Evolutionary conservation across 192 early-diverging fungal species (phyloP).

Genomic region (Podila epigama): DNA sequence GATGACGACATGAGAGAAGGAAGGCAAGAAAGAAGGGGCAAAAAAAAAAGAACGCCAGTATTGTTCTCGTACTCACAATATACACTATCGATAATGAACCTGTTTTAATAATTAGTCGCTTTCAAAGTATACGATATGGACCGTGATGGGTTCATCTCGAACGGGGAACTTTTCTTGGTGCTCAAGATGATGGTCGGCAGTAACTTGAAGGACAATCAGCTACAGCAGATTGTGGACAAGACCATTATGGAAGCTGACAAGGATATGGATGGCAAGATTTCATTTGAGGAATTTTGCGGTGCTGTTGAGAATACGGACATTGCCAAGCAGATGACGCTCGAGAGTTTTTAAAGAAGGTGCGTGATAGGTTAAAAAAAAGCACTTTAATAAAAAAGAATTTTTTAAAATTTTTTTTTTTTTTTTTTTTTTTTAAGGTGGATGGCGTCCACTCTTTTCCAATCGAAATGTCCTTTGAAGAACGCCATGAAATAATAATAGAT

Average conservation of each 20-base stretch:
- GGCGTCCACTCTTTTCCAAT: too few species aligned
- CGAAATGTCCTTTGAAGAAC: too few species aligned
- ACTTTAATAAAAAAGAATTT: too few species aligned
- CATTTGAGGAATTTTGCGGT: constrained; percentile 94
- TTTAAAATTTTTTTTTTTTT: too few species aligned
- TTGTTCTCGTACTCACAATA: too few species aligned
- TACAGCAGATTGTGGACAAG: constrained; percentile 99
- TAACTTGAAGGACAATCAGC: constrained; percentile 94
- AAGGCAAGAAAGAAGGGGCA: too few species aligned
- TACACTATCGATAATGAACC: neutral
- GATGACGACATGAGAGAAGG: too few species aligned
- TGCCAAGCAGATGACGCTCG: constrained; percentile 94
- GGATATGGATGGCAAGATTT: constrained; percentile 94
- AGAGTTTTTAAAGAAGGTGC: constrained; percentile 61
- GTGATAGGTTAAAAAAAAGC: neutral
- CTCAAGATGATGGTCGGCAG: constrained; percentile 99
- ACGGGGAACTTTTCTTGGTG: constrained; percentile 98
- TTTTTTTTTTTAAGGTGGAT: too few species aligned
- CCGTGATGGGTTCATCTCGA: constrained; percentile 97
- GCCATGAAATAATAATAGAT: too few species aligned
- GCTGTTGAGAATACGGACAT: constrained; percentile 98
- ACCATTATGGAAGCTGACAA: constrained; percentile 98
- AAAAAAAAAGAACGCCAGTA: too few species aligned
- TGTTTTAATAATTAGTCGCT: constrained; percentile 69
- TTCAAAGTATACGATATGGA: constrained; percentile 99